phyloP scores from a whole-genome alignment of 345 rosid species.

The Brassica cretica region DNA sequence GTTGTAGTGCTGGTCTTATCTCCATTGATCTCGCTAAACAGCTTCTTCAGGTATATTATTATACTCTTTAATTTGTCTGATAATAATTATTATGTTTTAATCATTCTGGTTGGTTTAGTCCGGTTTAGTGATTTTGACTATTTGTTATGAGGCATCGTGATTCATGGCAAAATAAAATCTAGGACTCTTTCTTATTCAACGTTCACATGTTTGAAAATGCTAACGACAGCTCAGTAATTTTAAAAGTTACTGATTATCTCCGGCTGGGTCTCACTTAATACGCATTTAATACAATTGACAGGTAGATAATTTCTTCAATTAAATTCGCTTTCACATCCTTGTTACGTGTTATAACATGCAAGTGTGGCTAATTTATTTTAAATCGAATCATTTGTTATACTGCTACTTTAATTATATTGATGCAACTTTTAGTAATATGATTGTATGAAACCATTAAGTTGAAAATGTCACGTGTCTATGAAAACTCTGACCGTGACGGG shows the following conservation, averaged over 20 bases:
- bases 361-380: neutral
- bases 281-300: constrained; percentile 13
- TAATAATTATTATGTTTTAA: constrained; percentile 6
- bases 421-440: constrained; percentile 9
- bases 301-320: neutral
- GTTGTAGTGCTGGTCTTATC: constrained; percentile 58
- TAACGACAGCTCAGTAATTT: constrained; percentile 27
- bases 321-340: constrained; percentile 17
- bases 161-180: neutral
- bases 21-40: constrained; percentile 64
- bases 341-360: constrained; percentile 4
- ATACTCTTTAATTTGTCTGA: neutral
- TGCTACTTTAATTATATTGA: neutral
- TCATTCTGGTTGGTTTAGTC: constrained; percentile 7
- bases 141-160: constrained; percentile 13
- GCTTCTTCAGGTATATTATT: constrained; percentile 50
- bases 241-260: neutral
- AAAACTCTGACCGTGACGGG: constrained; percentile 26
- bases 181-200: neutral
- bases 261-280: neutral
- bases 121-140: neutral
- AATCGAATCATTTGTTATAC: constrained; percentile 2
- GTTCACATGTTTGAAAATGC: constrained; percentile 4
- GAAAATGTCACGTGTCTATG: constrained; percentile 29
- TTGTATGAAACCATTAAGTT: constrained; percentile 24